These are phyloP conservation scores for Garcia nutans DNA, from an alignment of 345 rosid species.

Conservation along the genomic window DNA sequence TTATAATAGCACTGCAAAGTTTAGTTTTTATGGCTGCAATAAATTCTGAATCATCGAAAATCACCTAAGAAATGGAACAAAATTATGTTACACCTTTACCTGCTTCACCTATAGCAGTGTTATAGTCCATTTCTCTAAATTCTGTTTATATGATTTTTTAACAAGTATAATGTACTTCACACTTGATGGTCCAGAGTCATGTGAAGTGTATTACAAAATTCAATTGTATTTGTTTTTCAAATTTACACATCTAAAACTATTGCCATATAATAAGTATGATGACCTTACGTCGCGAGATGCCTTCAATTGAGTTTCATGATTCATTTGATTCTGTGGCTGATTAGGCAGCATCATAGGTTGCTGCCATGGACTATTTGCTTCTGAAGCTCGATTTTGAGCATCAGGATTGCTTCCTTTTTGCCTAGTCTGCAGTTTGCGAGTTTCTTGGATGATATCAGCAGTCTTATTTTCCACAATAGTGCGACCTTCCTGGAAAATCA, in stretches of 20 bases:
- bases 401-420: conserved; percentile 55
- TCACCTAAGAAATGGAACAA: background rate
- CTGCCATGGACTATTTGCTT: conserved; percentile 50
- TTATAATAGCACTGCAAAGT: background rate
- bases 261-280: conserved; percentile 9
- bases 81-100: background rate
- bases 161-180: background rate
- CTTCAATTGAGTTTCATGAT: conserved; percentile 86
- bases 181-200: background rate
- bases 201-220: background rate
- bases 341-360: conserved; percentile 50
- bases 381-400: conserved; percentile 36
- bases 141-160: background rate
- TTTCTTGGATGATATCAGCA: conserved; percentile 70
- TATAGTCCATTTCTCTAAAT: background rate
- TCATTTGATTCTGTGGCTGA: conserved; percentile 40
- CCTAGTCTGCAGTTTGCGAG: conserved; percentile 67
- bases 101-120: background rate
- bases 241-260: conserved; percentile 2
- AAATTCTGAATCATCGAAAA: background rate
- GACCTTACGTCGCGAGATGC: conserved; percentile 99
- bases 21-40: background rate
- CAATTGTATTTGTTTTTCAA: conserved; percentile 6
- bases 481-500: conserved; percentile 68
- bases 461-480: conserved; percentile 77